Conservation (phyloP, 441 rosid genomes). For the Hypseocharis bilobata region DNA sequence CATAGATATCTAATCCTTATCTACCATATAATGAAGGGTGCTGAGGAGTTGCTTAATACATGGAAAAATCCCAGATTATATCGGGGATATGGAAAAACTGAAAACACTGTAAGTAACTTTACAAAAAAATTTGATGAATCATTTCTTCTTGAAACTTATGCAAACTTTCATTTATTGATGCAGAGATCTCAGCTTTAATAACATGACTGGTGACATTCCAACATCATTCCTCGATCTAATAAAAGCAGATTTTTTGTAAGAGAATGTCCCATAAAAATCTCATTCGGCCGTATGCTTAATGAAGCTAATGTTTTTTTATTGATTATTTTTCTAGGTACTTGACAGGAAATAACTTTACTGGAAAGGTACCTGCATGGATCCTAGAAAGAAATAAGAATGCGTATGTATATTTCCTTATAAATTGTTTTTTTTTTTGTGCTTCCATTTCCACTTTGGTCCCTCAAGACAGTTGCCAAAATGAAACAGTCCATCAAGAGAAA, state of each 20-base stretch:
- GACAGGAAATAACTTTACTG: conserved; percentile 62
- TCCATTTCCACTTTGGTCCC: background rate
- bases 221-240: conserved; percentile 34
- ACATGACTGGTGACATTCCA: conserved; percentile 62
- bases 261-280: conserved; percentile 1
- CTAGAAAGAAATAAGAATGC: conserved; percentile 52
- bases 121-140: background rate
- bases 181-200: conserved; percentile 82
- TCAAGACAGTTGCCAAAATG: background rate
- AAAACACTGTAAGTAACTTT: conserved; percentile 56
- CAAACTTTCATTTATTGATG: conserved; percentile 19
- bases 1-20: background rate
- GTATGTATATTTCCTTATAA: conserved; percentile 32
- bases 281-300: background rate
- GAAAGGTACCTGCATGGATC: conserved; percentile 52
- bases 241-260: conserved; percentile 73
- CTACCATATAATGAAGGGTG: conserved; percentile 36
- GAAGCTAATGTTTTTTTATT: conserved; percentile 13
- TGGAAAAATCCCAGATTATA: conserved; percentile 54
- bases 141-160: too few species aligned
- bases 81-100: conserved; percentile 49
- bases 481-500: background rate
- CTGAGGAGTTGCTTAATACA: conserved; percentile 53
- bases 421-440: background rate
- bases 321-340: conserved; percentile 52